These are phyloP conservation scores for Starmera quercuum DNA, from an alignment of 805 yeast species.

Conservation along the genomic window DNA sequence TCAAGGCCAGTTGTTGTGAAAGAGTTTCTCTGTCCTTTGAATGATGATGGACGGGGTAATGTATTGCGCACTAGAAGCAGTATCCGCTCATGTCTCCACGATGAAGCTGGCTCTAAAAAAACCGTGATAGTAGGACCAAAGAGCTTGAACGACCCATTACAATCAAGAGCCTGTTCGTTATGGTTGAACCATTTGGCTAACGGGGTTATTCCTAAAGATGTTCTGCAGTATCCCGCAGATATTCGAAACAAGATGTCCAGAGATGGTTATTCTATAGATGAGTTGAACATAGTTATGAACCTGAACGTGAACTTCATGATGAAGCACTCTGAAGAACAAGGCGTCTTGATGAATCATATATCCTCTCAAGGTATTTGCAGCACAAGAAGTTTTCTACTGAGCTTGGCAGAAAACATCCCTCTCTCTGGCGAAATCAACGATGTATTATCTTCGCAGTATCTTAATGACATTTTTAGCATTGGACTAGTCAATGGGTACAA, in stretches of 20 bases:
- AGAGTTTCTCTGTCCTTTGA: slow-evolving; percentile 3
- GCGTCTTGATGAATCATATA: slow-evolving; percentile 4
- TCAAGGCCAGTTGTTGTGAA: slow-evolving; percentile 3
- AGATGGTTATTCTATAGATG: not conserved
- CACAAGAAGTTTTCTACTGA: slow-evolving; percentile 30
- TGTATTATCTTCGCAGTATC: slow-evolving; percentile 43
- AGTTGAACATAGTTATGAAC: slow-evolving; percentile 1
- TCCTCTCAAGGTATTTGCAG: slow-evolving; percentile 32
- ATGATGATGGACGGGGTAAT: not conserved
- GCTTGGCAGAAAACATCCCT: slow-evolving; percentile 35
- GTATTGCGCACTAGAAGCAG: not conserved
- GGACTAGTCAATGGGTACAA: slow-evolving; percentile 36
- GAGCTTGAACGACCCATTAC: slow-evolving; percentile 21
- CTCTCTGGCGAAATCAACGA: slow-evolving; percentile 38
- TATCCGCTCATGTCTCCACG: no score
- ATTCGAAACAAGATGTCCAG: not conserved
- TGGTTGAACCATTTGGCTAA: slow-evolving; percentile 23
- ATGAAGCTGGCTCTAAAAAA: not conserved
- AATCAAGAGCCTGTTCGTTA: slow-evolving; percentile 32
- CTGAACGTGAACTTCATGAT: slow-evolving; percentile 6
- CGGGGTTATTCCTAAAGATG: not conserved
- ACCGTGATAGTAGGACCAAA: slow-evolving; percentile 26
- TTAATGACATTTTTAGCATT: slow-evolving; percentile 37
- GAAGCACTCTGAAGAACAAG: no score
- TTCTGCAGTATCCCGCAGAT: not conserved